Base-by-base conservation (phyloP, 2,329 filamentous ascomycete species). In the Pseudocercospora vitis region DNA sequence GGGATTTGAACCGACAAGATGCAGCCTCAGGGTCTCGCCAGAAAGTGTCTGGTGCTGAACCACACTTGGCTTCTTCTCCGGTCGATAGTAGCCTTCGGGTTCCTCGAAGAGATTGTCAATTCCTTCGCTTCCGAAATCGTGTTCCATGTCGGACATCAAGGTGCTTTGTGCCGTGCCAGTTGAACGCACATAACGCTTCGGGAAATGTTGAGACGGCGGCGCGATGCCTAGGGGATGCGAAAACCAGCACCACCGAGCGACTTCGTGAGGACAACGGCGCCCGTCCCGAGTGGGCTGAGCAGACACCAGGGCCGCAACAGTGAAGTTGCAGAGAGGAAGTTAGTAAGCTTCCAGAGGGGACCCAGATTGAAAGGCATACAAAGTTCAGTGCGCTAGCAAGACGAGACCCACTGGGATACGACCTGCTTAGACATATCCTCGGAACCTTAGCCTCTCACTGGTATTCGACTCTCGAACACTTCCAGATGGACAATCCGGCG, bases 1-100 rank as follows among this genome's bases (percentile, higher is more conserved):
- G 19, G 91, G 89, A 76, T 88, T 92, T 71, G 89, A 85, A 56
- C 91, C 91, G 39, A 96, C 89, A 9, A 96, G 82, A 64, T 88
- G 83, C 59, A 96, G 81, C 47, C 77, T 82, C 60, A 95, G 75
- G 23, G 76, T 75, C 59, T 83, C 71, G 56, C 88, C 88, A 29
- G 81, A 83, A 52, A 82, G 75, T 68, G 92, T 81, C 18, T 78
- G 82, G 75, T 95, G 87, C 37, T 83, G 80, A 58, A 88, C 84
- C 57, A 82, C 84, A 2, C 87, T 92, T 6, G 89, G 84, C 44
- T 86, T 81, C 44, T 88, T 88, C 42, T 90, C 85, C 0, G 89
- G 84, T 42, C 87, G 82, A 68, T 89, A 94, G 76, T 82, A 96
- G 67, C 83, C 89, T 50, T 84, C 81, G 5, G 91, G 91, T 61